Base-by-base conservation (phyloP, 2,329 filamentous ascomycete genomes). In the Cladophialophora psammophila region DNA sequence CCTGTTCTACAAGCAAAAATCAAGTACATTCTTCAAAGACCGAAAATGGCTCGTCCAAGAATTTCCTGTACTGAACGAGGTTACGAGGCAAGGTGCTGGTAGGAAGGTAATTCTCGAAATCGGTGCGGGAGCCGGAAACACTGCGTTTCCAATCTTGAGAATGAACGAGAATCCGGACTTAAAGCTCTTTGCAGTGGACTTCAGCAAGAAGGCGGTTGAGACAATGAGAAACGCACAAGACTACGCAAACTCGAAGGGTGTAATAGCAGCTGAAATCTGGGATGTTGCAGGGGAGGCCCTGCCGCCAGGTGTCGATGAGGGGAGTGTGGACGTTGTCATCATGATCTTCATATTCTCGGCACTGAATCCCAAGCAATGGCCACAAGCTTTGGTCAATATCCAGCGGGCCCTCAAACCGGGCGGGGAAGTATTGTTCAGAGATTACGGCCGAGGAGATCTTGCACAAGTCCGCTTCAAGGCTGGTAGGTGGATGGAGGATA, bases 291-390 rank as follows among this genome's bases (percentile, higher is more conserved):
- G 88, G 67, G 84, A 89, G 62, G 75, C 74, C 3, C 82, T 97
- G 6, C 94, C 95, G 5, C 91, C 92, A 1, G 91, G 88, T 1
- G 81, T 99, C 15, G 83, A 82, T 58, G 90, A 93, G 74, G 89
- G 85, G n/a, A 91, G 88, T 66, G 93, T 97, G 67, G 94, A 99
- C 79, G 88, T 98, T 45, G 92, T 96, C 42, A 84, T 99, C 61
- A 88, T 99, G 86, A 93, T 99, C 68, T 99, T 99, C 82, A 94
- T 98, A 76, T 98, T 99, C 83, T 97, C 93, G 18, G 95, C 95
- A 1, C 83, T 99, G 55, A 89, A 91, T 38, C 95, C 95, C 0
- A 78, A 80, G 56, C 93, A 99, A 79, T 99, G 95, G 95, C 82
- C 85, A 57, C 87, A 88, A 76, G 93, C 93, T 12, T 88, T 98